Evolutionary conservation across 75 land plant genomes (phyloP), one percentile per base, ranked within the genome.

Genomic region (Pinus albicaulis): DNA sequence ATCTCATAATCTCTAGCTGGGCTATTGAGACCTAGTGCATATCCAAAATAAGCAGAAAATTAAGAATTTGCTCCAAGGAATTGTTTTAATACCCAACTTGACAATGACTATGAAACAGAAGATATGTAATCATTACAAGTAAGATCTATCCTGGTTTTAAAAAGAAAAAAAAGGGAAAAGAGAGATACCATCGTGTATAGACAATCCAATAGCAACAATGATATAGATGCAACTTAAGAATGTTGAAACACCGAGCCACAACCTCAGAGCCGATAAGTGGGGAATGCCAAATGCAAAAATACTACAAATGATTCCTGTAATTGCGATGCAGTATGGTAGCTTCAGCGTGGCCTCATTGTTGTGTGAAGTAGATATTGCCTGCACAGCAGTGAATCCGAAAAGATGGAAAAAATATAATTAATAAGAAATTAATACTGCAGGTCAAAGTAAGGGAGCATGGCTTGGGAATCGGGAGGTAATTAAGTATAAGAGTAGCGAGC

Each of bases 1-100:
- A 89, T 78, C 62, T 72, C 72, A 55, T 93, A 93, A 69, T 93
- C 92, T 28, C 92, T 81, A 1, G 85, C 44, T n/a, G 8, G 15
- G 14, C 59, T 57, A 57, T 2, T 57, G n/a, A 5, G n/a, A 16
- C 20, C n/a, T 57, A 20, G n/a, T n/a, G n/a, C 20, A 17, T 57
- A 57, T 19, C 20, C 6, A 17, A 17, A 57, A 2, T 17, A 7
- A 17, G 59, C 20, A 57, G n/a, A 57, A 20, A 17, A 57, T 5
- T 57, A 4, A 20, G 19, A 17, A 3, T 17, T 4, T 4, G 59
- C 1, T 17, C 3, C 3, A 16, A 57, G n/a, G 1, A 11, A 44
- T 57, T 57, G 10, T 57, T 57, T 17, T 17, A 5, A 5, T 4
- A 57, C n/a, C n/a, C 17, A 20, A 3, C 20, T 57, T 57, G 3